phyloP scores from a whole-genome alignment of 352 stramenopile species.

The Pythium volutum region DNA sequence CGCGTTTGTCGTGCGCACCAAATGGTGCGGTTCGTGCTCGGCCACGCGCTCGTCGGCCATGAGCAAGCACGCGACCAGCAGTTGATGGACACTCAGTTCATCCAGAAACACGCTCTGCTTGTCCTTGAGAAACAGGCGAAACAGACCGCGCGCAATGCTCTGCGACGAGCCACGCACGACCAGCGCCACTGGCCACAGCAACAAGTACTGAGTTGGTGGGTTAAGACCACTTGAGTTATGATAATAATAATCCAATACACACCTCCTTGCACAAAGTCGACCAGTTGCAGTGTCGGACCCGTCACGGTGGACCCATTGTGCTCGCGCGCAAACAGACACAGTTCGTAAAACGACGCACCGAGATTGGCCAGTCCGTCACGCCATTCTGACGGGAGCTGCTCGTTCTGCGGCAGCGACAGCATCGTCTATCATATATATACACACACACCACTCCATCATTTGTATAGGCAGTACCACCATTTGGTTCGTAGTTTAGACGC shows the following conservation, averaged over 20 bases:
- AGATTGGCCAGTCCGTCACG: constrained; percentile 24
- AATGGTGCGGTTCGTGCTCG: constrained; percentile 28
- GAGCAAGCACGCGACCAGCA: constrained; percentile 48
- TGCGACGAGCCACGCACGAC: constrained; percentile 67
- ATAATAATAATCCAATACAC: neutral
- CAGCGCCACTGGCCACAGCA: constrained; percentile 43
- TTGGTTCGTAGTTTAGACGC: too few relatives aligned
- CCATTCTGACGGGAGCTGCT: constrained; percentile 29
- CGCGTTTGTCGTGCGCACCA: constrained; percentile 35
- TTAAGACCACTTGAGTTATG: neutral
- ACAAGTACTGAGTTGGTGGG: too few relatives aligned
- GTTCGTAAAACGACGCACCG: constrained; percentile 44
- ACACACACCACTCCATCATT: neutral
- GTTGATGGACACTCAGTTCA: constrained; percentile 37
- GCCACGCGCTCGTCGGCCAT: constrained; percentile 41
- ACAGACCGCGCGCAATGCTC: constrained; percentile 48
- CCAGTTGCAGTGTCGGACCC: constrained; percentile 26
- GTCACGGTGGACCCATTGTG: constrained; percentile 18
- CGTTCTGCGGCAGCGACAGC: constrained; percentile 39
- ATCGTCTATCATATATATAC: too few relatives aligned
- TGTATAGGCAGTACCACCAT: neutral
- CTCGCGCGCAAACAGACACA: constrained; percentile 44
- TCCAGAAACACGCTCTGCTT: constrained; percentile 29
- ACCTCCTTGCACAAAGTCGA: constrained; percentile 72
- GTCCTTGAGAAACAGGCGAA: constrained; percentile 48